Percentiles rank a stretch among this genome's conserved stretches.
Conservation (phyloP, 768 basidiomycete genomes). For the Terana coerulea region DNA sequence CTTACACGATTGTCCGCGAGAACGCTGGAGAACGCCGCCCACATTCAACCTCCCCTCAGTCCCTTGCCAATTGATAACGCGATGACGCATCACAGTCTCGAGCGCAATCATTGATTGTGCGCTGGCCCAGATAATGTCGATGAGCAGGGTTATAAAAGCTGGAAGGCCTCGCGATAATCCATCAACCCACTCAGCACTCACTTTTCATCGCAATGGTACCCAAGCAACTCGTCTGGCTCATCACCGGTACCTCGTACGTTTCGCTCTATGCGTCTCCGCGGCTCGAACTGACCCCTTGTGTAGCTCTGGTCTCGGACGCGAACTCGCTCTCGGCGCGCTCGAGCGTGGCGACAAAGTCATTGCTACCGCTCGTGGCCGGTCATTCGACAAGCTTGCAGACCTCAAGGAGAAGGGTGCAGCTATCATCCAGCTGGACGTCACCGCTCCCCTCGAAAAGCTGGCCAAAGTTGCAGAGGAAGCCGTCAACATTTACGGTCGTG, state of each 20-base stretch:
- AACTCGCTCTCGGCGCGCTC: constrained; percentile 28
- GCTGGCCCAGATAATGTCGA: background rate
- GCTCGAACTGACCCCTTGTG: background rate
- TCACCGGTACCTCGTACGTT: constrained; percentile 27
- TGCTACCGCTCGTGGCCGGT: constrained; percentile 28
- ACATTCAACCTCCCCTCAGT: too few species aligned
- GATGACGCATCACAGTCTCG: too few species aligned
- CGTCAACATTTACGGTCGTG: constrained; percentile 33
- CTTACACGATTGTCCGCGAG: too few species aligned
- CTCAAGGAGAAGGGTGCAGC: constrained; percentile 37
- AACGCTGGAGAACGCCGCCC: too few species aligned
- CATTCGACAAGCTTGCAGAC: constrained; percentile 23
- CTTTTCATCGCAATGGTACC: background rate
- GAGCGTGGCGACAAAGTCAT: constrained; percentile 31
- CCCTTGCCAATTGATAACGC: too few species aligned
- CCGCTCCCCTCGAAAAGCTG: constrained; percentile 30
- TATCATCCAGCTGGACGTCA: constrained; percentile 33
- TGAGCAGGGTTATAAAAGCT: constrained; percentile 21
- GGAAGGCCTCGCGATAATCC: constrained; percentile 27
- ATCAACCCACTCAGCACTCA: constrained; percentile 7
- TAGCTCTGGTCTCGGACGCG: constrained; percentile 35
- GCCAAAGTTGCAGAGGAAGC: constrained; percentile 34
- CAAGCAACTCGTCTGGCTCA: constrained; percentile 22
- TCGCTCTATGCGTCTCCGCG: background rate
- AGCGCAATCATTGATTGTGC: too few species aligned